A percentile compares a stretch with the other conserved stretches of the same genome.
Conservation (phyloP, 345 rosid genomes). For the Cochlearia excelsa region DNA sequence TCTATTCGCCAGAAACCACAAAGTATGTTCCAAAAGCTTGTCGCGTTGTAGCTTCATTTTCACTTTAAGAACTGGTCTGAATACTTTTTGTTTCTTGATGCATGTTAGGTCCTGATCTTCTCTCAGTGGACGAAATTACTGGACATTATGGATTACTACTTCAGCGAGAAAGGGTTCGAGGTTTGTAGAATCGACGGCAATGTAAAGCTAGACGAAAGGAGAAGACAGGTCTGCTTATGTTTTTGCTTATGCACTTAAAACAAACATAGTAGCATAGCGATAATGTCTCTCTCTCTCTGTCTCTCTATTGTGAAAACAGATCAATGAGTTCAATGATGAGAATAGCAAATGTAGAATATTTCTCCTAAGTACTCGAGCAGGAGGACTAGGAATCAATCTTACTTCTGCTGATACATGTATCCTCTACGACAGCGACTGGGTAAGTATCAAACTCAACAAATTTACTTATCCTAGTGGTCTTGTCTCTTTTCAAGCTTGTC, state of each 20-base stretch:
- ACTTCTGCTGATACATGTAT: constrained; percentile 96
- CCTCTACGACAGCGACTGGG: constrained; percentile 98
- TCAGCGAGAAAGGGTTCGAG: constrained; percentile 79
- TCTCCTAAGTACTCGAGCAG: constrained; percentile 95
- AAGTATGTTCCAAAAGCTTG: constrained; percentile 44
- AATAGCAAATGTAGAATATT: constrained; percentile 64
- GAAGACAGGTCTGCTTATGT: constrained; percentile 60
- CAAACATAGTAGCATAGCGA: not conserved
- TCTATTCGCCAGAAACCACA: constrained; percentile 69
- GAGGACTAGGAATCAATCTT: constrained; percentile 97
- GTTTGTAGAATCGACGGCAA: constrained; percentile 90
- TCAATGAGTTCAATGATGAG: constrained; percentile 71
- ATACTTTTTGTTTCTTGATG: constrained; percentile 15
- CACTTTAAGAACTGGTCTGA: constrained; percentile 18
- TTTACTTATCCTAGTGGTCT: not conserved
- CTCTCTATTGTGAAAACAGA: constrained; percentile 41
- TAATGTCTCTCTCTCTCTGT: not conserved
- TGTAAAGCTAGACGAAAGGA: constrained; percentile 75
- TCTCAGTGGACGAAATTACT: constrained; percentile 86
- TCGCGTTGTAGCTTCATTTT: constrained; percentile 7
- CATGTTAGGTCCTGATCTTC: constrained; percentile 72
- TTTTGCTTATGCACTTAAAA: constrained; percentile 1
- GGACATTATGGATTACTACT: constrained; percentile 94
- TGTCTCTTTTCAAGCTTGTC: not conserved
- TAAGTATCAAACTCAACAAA: too few relatives aligned